Conservation (phyloP, 495 filamentous ascomycete species). For the Diplogelasinospora grovesii region DNA sequence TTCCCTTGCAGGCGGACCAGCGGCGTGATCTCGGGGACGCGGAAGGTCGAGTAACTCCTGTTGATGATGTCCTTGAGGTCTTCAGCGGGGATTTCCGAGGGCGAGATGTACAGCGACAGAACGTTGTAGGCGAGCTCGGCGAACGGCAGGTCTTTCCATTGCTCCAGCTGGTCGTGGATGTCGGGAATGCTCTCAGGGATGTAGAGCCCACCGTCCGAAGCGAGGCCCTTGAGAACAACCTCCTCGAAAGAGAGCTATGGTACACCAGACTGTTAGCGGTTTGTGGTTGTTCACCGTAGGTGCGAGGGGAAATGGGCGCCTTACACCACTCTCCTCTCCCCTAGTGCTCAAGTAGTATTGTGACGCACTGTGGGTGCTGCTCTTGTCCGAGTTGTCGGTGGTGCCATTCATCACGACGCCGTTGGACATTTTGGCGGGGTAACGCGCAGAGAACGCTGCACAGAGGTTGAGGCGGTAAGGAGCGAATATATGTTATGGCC, state of each 20-base stretch:
- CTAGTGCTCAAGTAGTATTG: slow-evolving; percentile 78
- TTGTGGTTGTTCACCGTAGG: background rate
- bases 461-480: no score
- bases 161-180: slow-evolving; percentile 14
- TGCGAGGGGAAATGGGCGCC: slow-evolving; percentile 21
- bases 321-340: slow-evolving; percentile 71
- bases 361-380: slow-evolving; percentile 52
- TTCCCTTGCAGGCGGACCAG: slow-evolving; percentile 62
- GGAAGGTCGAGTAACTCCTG: slow-evolving; percentile 81
- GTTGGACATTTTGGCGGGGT: slow-evolving; percentile 21
- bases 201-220: slow-evolving; percentile 82
- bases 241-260: slow-evolving; percentile 80
- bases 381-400: slow-evolving; percentile 10
- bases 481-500: no score
- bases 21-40: slow-evolving; percentile 65
- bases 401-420: slow-evolving; percentile 15
- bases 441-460: no score
- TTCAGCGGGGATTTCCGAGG: slow-evolving; percentile 67
- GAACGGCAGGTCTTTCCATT: slow-evolving; percentile 73
- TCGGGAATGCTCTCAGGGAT: slow-evolving; percentile 75
- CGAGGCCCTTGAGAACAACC: slow-evolving; percentile 86
- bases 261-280: slow-evolving; percentile 1
- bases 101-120: slow-evolving; percentile 73
- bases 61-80: slow-evolving; percentile 78
- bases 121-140: slow-evolving; percentile 71